phyloP scores from a whole-genome alignment of 805 yeast species.

The Candida loeiensis region DNA sequence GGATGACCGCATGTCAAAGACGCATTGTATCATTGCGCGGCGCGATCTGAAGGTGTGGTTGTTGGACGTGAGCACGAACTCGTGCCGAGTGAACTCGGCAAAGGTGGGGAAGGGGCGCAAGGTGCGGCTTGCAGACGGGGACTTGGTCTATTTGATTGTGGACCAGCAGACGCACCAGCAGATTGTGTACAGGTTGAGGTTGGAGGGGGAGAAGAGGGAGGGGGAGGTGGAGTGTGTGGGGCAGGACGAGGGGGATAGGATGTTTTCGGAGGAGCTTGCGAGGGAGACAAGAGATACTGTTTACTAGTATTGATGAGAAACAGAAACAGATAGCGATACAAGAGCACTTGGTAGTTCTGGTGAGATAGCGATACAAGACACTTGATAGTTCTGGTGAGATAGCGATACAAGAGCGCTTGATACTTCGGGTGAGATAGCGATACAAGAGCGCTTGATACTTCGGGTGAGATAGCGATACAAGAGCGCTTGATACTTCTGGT shows the following conservation, averaged over 20 bases:
- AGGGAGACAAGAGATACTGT: conserved; percentile 4
- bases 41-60: conserved; percentile 70
- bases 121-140: conserved; percentile 59
- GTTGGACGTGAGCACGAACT: conserved; percentile 74
- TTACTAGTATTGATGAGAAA: no score
- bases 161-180: conserved; percentile 53
- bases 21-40: conserved; percentile 69
- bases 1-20: conserved; percentile 78
- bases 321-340: no score
- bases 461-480: no score
- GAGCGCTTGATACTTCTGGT: no score
- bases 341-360: no score
- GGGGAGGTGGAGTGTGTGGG: conserved; percentile 2
- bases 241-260: conserved; percentile 9
- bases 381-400: no score
- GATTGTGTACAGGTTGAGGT: conserved; percentile 42
- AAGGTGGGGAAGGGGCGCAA: conserved; percentile 62
- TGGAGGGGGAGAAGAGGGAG: conserved; percentile 2
- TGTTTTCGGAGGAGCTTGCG: conserved; percentile 6
- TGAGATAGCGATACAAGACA: no score
- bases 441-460: no score
- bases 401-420: no score
- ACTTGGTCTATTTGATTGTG: conserved; percentile 59
- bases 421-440: no score
- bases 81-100: conserved; percentile 64